Conservation (phyloP, 495 filamentous ascomycete genomes). For the Recurvomyces mirabilis region DNA sequence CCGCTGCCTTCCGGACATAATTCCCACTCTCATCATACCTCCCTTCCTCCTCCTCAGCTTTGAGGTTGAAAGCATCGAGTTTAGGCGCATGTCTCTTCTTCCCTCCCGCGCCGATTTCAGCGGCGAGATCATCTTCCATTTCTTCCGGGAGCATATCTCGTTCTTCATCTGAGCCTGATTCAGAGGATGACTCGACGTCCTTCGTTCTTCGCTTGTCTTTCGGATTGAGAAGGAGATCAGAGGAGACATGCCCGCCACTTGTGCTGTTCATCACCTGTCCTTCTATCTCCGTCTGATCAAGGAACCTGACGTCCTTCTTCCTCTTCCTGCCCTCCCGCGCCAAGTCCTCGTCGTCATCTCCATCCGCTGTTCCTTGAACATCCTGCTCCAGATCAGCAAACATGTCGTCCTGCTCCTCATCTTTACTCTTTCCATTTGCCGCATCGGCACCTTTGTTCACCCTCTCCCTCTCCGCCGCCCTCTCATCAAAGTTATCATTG, state of each 20-base stretch:
- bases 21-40: constrained; percentile 83
- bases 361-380: constrained; percentile 28
- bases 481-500: constrained; percentile 73
- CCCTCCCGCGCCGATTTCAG: constrained; percentile 78
- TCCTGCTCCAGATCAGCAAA: constrained; percentile 68
- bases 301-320: constrained; percentile 67
- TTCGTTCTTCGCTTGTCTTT: constrained; percentile 14
- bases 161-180: constrained; percentile 51
- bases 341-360: constrained; percentile 32
- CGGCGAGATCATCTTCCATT: constrained; percentile 60
- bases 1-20: constrained; percentile 76
- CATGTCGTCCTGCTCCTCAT: constrained; percentile 79
- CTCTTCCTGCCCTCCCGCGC: constrained; percentile 45
- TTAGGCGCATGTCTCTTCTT: constrained; percentile 93
- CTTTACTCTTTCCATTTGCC: constrained; percentile 35
- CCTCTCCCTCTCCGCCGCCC: constrained; percentile 40
- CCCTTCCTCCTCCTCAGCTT: constrained; percentile 80
- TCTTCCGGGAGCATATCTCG: constrained; percentile 44
- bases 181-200: constrained; percentile 39
- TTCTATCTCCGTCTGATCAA: constrained; percentile 66
- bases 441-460: constrained; percentile 26
- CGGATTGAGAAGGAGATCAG: constrained; percentile 37
- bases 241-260: constrained; percentile 55
- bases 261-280: constrained; percentile 71
- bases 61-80: constrained; percentile 94